These are phyloP conservation scores for Mycosphaerella arachidis DNA, from an alignment of 2,329 filamentous ascomycete species.

Conservation along the genomic window DNA sequence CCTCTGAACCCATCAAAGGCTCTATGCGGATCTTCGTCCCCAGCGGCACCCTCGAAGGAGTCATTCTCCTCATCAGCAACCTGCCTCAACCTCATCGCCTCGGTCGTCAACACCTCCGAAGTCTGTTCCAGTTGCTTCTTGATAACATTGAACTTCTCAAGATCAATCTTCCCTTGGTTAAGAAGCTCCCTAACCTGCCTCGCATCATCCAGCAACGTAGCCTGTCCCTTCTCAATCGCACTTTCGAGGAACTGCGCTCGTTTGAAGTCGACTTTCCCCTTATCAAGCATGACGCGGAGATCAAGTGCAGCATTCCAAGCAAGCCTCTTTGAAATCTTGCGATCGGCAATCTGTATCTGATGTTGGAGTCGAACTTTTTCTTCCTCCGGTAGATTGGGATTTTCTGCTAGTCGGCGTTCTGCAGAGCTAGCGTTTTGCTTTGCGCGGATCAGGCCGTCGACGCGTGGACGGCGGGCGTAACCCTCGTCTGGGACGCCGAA, in stretches of 20 bases:
- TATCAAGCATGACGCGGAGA: slow-evolving; percentile 28
- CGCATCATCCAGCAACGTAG: slow-evolving; percentile 21
- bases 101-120: slow-evolving; percentile 20
- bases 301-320: slow-evolving; percentile 24
- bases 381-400: slow-evolving; percentile 5
- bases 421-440: slow-evolving; percentile 6
- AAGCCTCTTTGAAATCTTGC: slow-evolving; percentile 19
- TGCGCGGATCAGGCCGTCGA: slow-evolving; percentile 14
- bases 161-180: slow-evolving; percentile 16
- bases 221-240: slow-evolving; percentile 26
- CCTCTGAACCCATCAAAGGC: slow-evolving; percentile 3
- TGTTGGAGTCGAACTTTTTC: slow-evolving; percentile 10
- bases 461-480: slow-evolving; percentile 2
- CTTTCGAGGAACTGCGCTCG: slow-evolving; percentile 26
- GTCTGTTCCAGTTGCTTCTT: slow-evolving; percentile 18
- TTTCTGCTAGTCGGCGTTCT: slow-evolving; percentile 2
- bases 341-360: slow-evolving; percentile 11
- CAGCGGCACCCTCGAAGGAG: neutral
- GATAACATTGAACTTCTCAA: slow-evolving; percentile 12
- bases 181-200: slow-evolving; percentile 10
- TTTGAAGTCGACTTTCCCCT: slow-evolving; percentile 21
- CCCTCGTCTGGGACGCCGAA: slow-evolving; percentile 16
- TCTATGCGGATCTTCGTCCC: slow-evolving; percentile 5
- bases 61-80: slow-evolving; percentile 25
- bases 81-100: slow-evolving; percentile 24